Conservation (phyloP, 1,284 basidiomycete species). For the Polyporus tsugae region DNA sequence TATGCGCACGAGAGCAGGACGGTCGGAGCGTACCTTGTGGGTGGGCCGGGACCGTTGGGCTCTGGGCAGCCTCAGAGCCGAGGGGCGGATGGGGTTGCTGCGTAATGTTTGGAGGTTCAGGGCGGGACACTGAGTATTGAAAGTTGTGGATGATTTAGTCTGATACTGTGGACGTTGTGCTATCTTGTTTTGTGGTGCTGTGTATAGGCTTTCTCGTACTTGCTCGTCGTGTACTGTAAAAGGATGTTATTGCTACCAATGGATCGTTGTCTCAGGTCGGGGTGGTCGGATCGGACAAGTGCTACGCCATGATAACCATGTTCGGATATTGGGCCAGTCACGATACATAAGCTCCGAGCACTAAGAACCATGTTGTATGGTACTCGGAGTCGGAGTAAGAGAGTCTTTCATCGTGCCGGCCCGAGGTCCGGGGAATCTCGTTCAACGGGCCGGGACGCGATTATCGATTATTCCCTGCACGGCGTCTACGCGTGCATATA, state of each 20-base stretch:
- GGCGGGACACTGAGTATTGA: not conserved
- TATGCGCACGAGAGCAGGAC: not conserved
- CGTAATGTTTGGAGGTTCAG: not conserved
- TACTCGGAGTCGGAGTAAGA: no score
- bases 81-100: not conserved
- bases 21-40: not conserved
- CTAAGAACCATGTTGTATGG: no score
- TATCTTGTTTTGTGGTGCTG: constrained; percentile 7
- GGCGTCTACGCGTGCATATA: constrained; percentile 7
- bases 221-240: not conserved
- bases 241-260: not conserved
- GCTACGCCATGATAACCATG: not conserved
- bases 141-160: not conserved
- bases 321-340: not conserved
- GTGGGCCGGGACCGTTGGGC: not conserved
- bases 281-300: no score
- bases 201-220: not conserved
- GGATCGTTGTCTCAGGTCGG: not conserved
- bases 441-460: not conserved
- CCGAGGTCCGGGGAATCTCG: not conserved
- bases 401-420: no score
- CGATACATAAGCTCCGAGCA: no score
- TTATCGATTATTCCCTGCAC: no score
- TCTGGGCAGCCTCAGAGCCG: not conserved
- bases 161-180: constrained; percentile 6